These are phyloP conservation scores for Penicillium sp. DNA, from an alignment of 2,329 filamentous ascomycete genomes.

Conservation along the genomic window DNA sequence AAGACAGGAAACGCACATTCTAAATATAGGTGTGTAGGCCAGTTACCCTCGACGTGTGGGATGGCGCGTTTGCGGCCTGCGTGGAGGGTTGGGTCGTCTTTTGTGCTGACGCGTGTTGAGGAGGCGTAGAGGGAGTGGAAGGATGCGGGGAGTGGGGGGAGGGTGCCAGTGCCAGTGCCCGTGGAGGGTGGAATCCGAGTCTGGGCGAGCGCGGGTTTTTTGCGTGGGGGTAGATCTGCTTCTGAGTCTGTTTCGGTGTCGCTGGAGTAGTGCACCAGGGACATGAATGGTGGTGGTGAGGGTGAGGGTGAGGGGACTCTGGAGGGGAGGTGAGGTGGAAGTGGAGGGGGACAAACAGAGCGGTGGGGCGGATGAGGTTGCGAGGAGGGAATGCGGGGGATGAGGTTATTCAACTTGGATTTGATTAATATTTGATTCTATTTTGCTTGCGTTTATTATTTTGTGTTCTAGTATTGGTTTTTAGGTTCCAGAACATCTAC, in stretches of 20 bases:
- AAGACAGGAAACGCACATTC: slow-evolving; percentile 70
- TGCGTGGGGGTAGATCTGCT: background rate
- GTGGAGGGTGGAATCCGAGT: too few species aligned
- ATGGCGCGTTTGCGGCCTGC: slow-evolving; percentile 79
- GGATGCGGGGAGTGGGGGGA: slow-evolving; percentile 75
- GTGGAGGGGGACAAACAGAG: too few species aligned
- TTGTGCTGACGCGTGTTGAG: slow-evolving; percentile 73
- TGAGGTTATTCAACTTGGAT: too few species aligned
- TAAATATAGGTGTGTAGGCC: slow-evolving; percentile 90
- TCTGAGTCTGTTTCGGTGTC: background rate
- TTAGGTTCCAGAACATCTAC: too few species aligned
- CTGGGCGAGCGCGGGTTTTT: background rate
- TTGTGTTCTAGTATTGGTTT: too few species aligned
- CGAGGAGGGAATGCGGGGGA: too few species aligned
- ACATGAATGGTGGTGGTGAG: too few species aligned
- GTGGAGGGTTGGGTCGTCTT: slow-evolving; percentile 83
- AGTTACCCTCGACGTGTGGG: slow-evolving; percentile 85
- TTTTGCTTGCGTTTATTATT: too few species aligned
- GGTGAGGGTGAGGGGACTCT: background rate
- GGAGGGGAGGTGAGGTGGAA: background rate
- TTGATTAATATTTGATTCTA: too few species aligned
- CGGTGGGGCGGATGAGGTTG: too few species aligned
- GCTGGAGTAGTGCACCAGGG: background rate
- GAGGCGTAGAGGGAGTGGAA: slow-evolving; percentile 93
- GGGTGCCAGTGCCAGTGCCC: slow-evolving; percentile 11